A percentile compares a stretch with the other conserved stretches of the same genome.
Conservation (phyloP, 192 early-diverging fungal genomes). For the Coemansia sp. region DNA sequence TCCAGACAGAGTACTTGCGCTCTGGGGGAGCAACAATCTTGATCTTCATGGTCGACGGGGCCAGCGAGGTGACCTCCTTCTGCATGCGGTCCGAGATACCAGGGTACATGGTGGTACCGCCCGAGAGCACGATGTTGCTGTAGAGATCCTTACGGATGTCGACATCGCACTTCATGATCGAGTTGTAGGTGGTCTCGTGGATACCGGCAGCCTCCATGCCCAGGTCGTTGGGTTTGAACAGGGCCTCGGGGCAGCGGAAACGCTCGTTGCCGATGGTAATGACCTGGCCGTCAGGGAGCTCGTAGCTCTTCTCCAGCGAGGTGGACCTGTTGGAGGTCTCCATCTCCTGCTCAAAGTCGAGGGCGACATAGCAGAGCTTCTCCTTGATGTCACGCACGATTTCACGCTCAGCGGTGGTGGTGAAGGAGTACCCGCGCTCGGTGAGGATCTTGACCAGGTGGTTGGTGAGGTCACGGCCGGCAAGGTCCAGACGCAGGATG, state of each 20-base stretch:
- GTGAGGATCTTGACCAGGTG: slow-evolving; percentile 92
- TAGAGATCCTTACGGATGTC: slow-evolving; percentile 96
- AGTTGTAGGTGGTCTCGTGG: slow-evolving; percentile 96
- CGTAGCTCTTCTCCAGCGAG: slow-evolving; percentile 95
- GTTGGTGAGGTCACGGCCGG: slow-evolving; percentile 95
- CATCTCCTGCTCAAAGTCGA: slow-evolving; percentile 98
- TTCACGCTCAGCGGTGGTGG: slow-evolving; percentile 95
- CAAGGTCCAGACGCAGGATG: slow-evolving; percentile 94
- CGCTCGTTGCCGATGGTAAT: slow-evolving; percentile 98
- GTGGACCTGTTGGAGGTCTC: slow-evolving; percentile 90
- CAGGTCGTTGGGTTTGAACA: slow-evolving; percentile 95
- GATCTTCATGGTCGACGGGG: slow-evolving; percentile 95
- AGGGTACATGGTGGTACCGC: slow-evolving; percentile 97
- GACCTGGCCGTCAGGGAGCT: slow-evolving; percentile 97
- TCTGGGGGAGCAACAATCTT: slow-evolving; percentile 98
- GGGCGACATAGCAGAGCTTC: slow-evolving; percentile 97
- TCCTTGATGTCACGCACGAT: slow-evolving; percentile 99
- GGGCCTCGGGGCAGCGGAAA: slow-evolving; percentile 95
- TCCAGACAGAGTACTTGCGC: slow-evolving; percentile 99
- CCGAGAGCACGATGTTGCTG: slow-evolving; percentile 95
- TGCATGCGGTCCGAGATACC: slow-evolving; percentile 98
- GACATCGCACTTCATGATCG: slow-evolving; percentile 97
- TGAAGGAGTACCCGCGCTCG: slow-evolving; percentile 95
- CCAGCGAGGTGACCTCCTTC: slow-evolving; percentile 94
- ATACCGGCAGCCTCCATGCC: slow-evolving; percentile 91